Percentiles rank a stretch among this genome's conserved stretches.
Conservation (phyloP, 495 filamentous ascomycete genomes). For the Talaromyces thailandensis region DNA sequence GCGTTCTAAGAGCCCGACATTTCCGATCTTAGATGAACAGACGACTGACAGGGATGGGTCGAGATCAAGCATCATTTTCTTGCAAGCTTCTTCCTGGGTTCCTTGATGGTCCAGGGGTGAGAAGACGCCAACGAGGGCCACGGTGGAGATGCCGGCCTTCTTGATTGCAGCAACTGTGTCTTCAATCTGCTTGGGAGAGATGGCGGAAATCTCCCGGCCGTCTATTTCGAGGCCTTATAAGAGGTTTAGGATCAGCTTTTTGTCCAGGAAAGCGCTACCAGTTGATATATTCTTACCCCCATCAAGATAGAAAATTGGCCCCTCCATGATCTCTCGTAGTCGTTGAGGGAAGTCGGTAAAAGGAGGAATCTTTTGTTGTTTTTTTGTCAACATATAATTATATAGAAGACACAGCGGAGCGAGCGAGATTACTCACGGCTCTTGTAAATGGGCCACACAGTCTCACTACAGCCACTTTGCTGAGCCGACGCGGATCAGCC, state of each 20-base stretch:
- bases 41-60: conserved; percentile 25
- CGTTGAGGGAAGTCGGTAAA: conserved; percentile 35
- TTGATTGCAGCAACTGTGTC: conserved; percentile 22
- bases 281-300: conserved; percentile 13
- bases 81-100: conserved; percentile 14
- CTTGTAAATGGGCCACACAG: conserved; percentile 45
- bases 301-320: conserved; percentile 27
- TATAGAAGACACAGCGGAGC: not conserved
- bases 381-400: not conserved
- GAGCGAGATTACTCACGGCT: conserved; percentile 4
- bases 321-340: conserved; percentile 24
- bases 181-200: conserved; percentile 19
- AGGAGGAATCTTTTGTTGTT: conserved; percentile 36
- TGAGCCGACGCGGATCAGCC: conserved; percentile 40
- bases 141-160: conserved; percentile 16
- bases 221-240: conserved; percentile 28
- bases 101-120: conserved; percentile 25
- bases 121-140: conserved; percentile 30
- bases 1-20: conserved; percentile 39
- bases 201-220: conserved; percentile 20
- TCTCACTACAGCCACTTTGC: conserved; percentile 45
- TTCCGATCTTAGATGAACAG: conserved; percentile 30
- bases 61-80: conserved; percentile 10
- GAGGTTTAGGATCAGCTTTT: not conserved
- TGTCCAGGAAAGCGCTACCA: not conserved